phyloP scores from a whole-genome alignment of 2,329 filamentous ascomycete genomes.

The Chaetomium globosum region DNA sequence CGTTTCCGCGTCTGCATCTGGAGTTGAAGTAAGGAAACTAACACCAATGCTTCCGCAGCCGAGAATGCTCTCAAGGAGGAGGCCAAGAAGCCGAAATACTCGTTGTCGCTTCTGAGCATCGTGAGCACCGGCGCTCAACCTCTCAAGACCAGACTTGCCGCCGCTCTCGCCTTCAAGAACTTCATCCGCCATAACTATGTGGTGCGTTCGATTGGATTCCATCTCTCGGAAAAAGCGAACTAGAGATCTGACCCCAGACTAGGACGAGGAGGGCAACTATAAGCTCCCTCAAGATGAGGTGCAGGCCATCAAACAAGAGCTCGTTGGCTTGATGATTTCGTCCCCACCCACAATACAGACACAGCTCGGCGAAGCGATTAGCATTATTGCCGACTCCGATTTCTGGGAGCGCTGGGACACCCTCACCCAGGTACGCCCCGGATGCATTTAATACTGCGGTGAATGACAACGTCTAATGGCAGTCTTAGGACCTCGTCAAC shows the following conservation, averaged over 20 bases:
- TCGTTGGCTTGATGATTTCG: constrained; percentile 95
- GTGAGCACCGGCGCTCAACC: constrained; percentile 75
- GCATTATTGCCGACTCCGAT: constrained; percentile 95
- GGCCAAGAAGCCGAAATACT: constrained; percentile 84
- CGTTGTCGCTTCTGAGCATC: constrained; percentile 84
- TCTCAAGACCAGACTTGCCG: constrained; percentile 78
- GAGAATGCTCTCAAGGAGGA: constrained; percentile 77
- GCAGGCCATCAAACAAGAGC: constrained; percentile 85
- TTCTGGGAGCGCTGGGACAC: constrained; percentile 97
- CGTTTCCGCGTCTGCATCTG: background rate
- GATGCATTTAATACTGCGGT: background rate
- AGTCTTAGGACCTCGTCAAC: constrained; percentile 74
- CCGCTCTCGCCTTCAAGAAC: constrained; percentile 97
- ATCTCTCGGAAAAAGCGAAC: background rate
- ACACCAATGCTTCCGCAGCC: constrained; percentile 55
- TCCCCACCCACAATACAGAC: constrained; percentile 85
- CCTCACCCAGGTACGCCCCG: constrained; percentile 71
- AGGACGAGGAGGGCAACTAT: constrained; percentile 92
- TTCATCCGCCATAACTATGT: constrained; percentile 94
- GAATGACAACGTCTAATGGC: background rate
- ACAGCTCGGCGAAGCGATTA: constrained; percentile 94
- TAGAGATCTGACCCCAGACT: constrained; percentile 25
- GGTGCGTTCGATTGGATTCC: constrained; percentile 49
- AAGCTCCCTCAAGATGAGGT: constrained; percentile 84
- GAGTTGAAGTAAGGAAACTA: constrained; percentile 10